Evolutionary conservation across 2,329 filamentous ascomycete species (phyloP).

Genomic region (Myriosclerotinia scirpicola): DNA sequence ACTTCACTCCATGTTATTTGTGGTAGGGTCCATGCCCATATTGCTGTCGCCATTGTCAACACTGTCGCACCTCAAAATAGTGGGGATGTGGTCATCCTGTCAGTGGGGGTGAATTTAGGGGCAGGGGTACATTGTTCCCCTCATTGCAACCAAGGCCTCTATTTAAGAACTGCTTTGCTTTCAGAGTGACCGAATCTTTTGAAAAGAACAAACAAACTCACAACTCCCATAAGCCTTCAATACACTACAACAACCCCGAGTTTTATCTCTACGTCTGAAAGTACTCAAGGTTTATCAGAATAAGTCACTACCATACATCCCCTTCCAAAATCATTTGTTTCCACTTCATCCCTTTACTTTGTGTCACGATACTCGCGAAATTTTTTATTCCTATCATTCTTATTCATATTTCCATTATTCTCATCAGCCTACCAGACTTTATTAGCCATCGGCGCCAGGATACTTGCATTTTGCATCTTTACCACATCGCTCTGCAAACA

Average conservation of each 20-base stretch:
- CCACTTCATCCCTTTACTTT: not conserved
- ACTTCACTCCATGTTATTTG: not conserved
- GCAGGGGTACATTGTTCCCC: not conserved
- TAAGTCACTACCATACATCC: not conserved
- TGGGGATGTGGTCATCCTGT: not conserved
- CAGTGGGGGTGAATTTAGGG: not conserved
- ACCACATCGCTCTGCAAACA: not conserved
- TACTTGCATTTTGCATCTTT: not conserved
- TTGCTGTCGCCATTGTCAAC: constrained; percentile 1
- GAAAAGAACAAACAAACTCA: not conserved
- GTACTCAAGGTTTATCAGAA: not conserved
- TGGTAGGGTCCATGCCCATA: not conserved
- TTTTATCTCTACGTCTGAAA: not conserved
- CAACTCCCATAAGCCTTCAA: not conserved
- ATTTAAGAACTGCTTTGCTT: not conserved
- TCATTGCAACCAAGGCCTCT: not conserved
- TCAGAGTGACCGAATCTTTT: not conserved
- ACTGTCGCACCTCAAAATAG: not conserved
- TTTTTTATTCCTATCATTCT: not conserved
- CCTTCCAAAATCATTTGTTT: not conserved
- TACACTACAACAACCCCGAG: not conserved
- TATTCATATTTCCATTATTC: not conserved
- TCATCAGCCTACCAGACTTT: not conserved
- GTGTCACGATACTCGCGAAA: too few relatives aligned
- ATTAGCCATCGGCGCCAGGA: not conserved